Percentiles rank a stretch among this genome's conserved stretches.
These are phyloP conservation scores for Botrytis aclada DNA, from an alignment of 2,329 filamentous ascomycete genomes.

Conservation along the genomic window DNA sequence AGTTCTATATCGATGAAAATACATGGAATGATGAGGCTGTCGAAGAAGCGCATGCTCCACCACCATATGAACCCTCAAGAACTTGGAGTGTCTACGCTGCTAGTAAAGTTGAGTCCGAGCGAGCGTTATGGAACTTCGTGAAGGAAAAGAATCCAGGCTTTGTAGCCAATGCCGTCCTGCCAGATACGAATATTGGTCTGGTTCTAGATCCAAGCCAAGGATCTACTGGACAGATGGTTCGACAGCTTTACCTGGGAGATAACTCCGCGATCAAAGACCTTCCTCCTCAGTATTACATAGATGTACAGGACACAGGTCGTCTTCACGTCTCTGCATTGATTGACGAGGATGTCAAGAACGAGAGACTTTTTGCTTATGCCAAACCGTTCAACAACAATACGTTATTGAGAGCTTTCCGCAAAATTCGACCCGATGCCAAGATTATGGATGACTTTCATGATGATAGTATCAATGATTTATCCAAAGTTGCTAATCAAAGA, in stretches of 20 bases:
- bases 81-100: slow-evolving; percentile 39
- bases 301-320: slow-evolving; percentile 35
- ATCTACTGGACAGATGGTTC: slow-evolving; percentile 32
- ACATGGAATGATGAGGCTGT: slow-evolving; percentile 41
- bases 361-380: slow-evolving; percentile 35
- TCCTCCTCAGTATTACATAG: slow-evolving; percentile 37
- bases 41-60: slow-evolving; percentile 40
- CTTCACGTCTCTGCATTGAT: slow-evolving; percentile 37
- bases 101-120: slow-evolving; percentile 42
- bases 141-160: slow-evolving; percentile 36
- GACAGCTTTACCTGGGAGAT: slow-evolving; percentile 30
- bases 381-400: slow-evolving; percentile 24
- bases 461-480: slow-evolving; percentile 25
- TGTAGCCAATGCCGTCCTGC: slow-evolving; percentile 33
- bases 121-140: slow-evolving; percentile 42
- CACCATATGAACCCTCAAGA: slow-evolving; percentile 34
- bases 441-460: slow-evolving; percentile 30
- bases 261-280: background rate
- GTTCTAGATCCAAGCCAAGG: slow-evolving; percentile 21
- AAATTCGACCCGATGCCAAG: slow-evolving; percentile 28
- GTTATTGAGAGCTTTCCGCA: slow-evolving; percentile 30
- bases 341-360: slow-evolving; percentile 31
- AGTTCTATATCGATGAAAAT: slow-evolving; percentile 30
- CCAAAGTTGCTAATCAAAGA: slow-evolving; percentile 26
- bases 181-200: slow-evolving; percentile 24